phyloP scores from a whole-genome alignment of 169 alveolate species.

The Plasmodium gonderi region DNA sequence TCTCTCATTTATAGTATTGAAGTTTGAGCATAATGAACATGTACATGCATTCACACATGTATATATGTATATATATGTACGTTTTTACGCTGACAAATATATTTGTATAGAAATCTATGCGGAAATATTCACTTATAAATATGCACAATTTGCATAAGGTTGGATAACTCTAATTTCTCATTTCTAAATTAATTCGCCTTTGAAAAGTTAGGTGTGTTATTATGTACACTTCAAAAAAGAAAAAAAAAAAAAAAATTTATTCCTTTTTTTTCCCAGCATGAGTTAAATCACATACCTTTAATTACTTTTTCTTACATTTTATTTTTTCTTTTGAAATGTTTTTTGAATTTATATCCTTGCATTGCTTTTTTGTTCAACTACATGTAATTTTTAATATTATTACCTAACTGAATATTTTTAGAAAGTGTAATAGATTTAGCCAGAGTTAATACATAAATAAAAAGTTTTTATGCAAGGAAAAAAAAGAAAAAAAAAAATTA shows the following conservation, averaged over 20 bases:
- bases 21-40: neutral
- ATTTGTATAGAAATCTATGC: neutral
- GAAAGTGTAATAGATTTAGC: slow-evolving; percentile 2
- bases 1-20: neutral
- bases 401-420: slow-evolving; percentile 12
- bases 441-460: neutral
- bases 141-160: neutral
- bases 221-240: neutral
- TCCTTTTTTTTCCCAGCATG: neutral
- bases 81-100: neutral
- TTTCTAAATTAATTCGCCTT: neutral
- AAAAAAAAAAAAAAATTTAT: neutral
- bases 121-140: neutral
- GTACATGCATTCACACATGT: neutral
- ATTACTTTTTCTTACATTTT: neutral
- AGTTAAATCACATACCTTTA: neutral
- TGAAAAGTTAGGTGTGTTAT: neutral
- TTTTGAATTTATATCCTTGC: neutral
- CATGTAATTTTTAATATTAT: neutral
- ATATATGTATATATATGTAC: neutral
- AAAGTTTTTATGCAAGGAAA: neutral
- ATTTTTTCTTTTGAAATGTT: neutral
- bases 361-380: neutral
- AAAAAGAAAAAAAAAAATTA: neutral
- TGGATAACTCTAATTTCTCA: neutral